Evolutionary conservation across 164 flowering plant genomes (phyloP).

Genomic region (Malania oleifera): DNA sequence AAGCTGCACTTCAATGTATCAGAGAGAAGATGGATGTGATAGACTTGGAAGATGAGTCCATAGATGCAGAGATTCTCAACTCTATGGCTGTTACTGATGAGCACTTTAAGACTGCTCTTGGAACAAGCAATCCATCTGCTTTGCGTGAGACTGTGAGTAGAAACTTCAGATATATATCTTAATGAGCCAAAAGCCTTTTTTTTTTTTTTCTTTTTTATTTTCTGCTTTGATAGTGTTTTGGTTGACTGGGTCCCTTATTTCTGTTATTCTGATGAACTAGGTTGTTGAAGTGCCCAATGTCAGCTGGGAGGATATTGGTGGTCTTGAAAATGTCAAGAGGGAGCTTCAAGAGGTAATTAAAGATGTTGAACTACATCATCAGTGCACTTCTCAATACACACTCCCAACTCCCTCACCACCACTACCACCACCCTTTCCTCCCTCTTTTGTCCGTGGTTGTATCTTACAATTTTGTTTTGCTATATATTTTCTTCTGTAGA

Average conservation of each 20-base stretch:
- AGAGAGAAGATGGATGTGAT: slow-evolving; percentile 26
- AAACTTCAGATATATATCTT: neutral
- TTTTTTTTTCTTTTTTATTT: too few species aligned
- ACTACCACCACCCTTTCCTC: neutral
- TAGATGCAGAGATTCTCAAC: slow-evolving; percentile 23
- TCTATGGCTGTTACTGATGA: slow-evolving; percentile 26
- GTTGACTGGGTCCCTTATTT: neutral
- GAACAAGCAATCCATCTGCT: slow-evolving; percentile 20
- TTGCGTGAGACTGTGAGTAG: slow-evolving; percentile 48
- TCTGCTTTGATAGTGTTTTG: neutral
- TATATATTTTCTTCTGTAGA: slow-evolving; percentile 28
- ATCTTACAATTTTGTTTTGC: neutral
- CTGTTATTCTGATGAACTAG: slow-evolving; percentile 20
- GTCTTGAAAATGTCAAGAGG: slow-evolving; percentile 83
- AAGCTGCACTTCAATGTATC: slow-evolving; percentile 25
- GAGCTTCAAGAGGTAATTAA: slow-evolving; percentile 81
- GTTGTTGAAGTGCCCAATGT: slow-evolving; percentile 89
- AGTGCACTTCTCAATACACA: neutral
- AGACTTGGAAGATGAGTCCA: slow-evolving; percentile 19
- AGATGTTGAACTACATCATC: neutral
- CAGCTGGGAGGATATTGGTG: slow-evolving; percentile 82
- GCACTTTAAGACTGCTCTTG: slow-evolving; percentile 21
- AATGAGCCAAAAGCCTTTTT: neutral
- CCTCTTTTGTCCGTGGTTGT: neutral
- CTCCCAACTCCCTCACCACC: too few species aligned